phyloP scores from a whole-genome alignment of 23 red algal genomes.

The Gracilaria gracilis region DNA sequence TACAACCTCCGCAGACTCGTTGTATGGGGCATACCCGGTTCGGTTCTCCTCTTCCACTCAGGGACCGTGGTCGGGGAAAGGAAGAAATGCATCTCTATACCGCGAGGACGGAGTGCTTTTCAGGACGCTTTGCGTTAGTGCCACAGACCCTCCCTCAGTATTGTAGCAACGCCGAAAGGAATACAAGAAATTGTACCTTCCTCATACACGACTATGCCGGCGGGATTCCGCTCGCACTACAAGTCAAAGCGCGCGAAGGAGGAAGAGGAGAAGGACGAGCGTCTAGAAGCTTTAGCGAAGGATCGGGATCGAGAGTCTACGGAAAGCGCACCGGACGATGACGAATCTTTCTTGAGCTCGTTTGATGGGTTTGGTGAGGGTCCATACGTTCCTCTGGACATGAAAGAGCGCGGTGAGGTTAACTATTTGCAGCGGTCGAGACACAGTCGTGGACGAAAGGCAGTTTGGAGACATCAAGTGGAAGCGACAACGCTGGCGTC shows the following conservation, averaged over 20 bases:
- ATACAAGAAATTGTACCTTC: slow-evolving; percentile 79
- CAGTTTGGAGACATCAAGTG: slow-evolving; percentile 77
- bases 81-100: slow-evolving; percentile 60
- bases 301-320: slow-evolving; percentile 39
- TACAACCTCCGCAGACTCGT: slow-evolving; percentile 75
- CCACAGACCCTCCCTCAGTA: slow-evolving; percentile 77
- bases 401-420: slow-evolving; percentile 4
- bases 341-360: slow-evolving; percentile 53
- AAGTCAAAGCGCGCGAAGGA: slow-evolving; percentile 19
- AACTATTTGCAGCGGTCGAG: not conserved
- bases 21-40: slow-evolving; percentile 78
- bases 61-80: slow-evolving; percentile 79
- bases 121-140: slow-evolving; percentile 77
- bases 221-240: slow-evolving; percentile 75
- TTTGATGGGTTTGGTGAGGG: slow-evolving; percentile 67
- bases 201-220: slow-evolving; percentile 65
- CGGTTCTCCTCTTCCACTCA: slow-evolving; percentile 63
- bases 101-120: slow-evolving; percentile 74
- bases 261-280: slow-evolving; percentile 26
- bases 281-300: not conserved
- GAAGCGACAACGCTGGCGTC: slow-evolving; percentile 70
- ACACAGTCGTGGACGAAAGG: slow-evolving; percentile 6
- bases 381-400: slow-evolving; percentile 58
- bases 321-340: slow-evolving; percentile 34
- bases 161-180: slow-evolving; percentile 67